A percentile compares a stretch with the other conserved stretches of the same genome.
Evolutionary conservation across 306 rosid genomes (phyloP).

Genomic region (Trifolium dubium): DNA sequence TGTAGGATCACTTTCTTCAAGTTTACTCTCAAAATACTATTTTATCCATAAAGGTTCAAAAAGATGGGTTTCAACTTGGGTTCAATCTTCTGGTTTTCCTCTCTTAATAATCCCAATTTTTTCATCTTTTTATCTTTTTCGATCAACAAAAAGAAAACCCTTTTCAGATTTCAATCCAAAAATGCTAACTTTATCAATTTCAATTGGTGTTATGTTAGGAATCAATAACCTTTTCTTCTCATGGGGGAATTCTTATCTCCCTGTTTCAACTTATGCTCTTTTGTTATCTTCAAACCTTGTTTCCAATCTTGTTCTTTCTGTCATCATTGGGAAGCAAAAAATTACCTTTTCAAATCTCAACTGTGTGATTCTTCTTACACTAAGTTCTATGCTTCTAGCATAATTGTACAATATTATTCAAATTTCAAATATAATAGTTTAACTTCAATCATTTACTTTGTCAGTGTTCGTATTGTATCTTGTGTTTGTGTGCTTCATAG

Average conservation of each 20-base stretch:
- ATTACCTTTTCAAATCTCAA: constrained; percentile 71
- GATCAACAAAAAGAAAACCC: constrained; percentile 54
- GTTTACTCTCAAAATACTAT: constrained; percentile 71
- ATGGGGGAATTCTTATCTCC: constrained; percentile 66
- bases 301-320: constrained; percentile 73
- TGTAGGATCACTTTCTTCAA: constrained; percentile 64
- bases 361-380: constrained; percentile 64
- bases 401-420: no score
- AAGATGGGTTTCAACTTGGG: constrained; percentile 77
- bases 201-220: constrained; percentile 66
- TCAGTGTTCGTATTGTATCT: no score
- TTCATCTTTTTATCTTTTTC: constrained; percentile 53
- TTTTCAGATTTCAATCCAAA: constrained; percentile 55
- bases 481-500: no score
- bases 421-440: no score
- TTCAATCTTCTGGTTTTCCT: constrained; percentile 71
- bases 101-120: constrained; percentile 57
- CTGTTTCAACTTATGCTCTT: constrained; percentile 76
- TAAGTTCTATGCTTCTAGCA: constrained; percentile 60
- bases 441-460: no score
- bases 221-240: constrained; percentile 70
- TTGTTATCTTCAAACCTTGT: constrained; percentile 66
- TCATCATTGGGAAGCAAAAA: constrained; percentile 65
- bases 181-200: constrained; percentile 44
- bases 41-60: constrained; percentile 75